Evolutionary conservation across 2,329 filamentous ascomycete species (phyloP).

Genomic region (Raffaelea arxii): DNA sequence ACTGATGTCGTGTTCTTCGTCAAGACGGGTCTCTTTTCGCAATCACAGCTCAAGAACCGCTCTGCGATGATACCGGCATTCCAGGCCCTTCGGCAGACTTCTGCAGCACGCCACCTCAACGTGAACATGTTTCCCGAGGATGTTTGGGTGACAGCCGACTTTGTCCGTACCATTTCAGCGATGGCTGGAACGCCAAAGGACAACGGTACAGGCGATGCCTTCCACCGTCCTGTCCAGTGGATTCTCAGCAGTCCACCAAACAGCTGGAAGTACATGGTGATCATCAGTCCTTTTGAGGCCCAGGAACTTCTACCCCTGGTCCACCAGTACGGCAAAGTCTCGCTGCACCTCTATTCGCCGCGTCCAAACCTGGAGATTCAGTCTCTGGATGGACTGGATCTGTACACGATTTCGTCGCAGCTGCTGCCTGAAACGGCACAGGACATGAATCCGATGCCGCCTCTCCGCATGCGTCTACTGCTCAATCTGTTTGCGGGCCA

Average conservation of each 20-base stretch:
- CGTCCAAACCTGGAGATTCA: constrained; percentile 25
- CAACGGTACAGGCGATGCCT: constrained; percentile 16
- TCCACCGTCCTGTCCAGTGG: constrained; percentile 45
- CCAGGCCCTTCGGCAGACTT: constrained; percentile 27
- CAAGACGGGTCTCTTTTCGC: constrained; percentile 22
- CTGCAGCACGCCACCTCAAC: constrained; percentile 24
- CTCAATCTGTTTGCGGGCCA: constrained; percentile 61
- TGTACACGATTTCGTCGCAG: constrained; percentile 29
- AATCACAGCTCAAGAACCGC: no score
- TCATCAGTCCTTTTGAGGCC: constrained; percentile 54
- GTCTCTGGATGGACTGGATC: constrained; percentile 33
- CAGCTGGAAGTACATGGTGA: constrained; percentile 25
- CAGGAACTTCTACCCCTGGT: constrained; percentile 32
- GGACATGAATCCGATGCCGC: no score
- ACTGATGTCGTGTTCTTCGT: constrained; percentile 30
- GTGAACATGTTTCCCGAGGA: constrained; percentile 22
- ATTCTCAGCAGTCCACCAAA: constrained; percentile 27
- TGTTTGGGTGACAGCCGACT: constrained; percentile 41
- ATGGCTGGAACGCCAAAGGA: background rate
- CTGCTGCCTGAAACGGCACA: background rate
- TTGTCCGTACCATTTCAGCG: constrained; percentile 30
- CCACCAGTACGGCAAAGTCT: constrained; percentile 23
- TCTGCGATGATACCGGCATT: constrained; percentile 37
- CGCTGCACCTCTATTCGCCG: constrained; percentile 42
- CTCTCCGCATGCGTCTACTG: constrained; percentile 26